A percentile compares a stretch with the other conserved stretches of the same genome.
phyloP scores from a whole-genome alignment of 192 early-diverging fungal species.

The Umbelopsis ramanniana region DNA sequence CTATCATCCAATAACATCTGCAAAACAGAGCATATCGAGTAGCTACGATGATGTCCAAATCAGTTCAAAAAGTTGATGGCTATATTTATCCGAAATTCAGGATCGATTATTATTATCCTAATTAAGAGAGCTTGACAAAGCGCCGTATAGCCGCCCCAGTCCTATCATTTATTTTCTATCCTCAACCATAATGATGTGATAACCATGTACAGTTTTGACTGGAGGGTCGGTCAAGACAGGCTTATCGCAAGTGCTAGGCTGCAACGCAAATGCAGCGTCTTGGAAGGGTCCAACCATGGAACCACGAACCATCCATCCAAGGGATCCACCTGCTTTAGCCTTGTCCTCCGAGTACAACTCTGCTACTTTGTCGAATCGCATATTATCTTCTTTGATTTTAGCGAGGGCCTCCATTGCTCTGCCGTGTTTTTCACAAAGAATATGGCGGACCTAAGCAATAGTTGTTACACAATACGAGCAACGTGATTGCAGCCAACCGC shows the following conservation, averaged over 20 bases:
- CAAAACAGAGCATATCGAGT: too few species aligned
- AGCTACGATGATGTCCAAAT: too few species aligned
- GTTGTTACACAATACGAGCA: background rate
- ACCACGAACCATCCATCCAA: constrained; percentile 82
- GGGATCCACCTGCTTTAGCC: constrained; percentile 25
- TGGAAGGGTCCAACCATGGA: constrained; percentile 79
- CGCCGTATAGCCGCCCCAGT: too few species aligned
- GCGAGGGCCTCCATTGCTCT: constrained; percentile 72
- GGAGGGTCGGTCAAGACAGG: constrained; percentile 77
- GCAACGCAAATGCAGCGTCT: constrained; percentile 78
- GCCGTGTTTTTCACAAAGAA: constrained; percentile 83
- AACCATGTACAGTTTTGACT: constrained; percentile 74
- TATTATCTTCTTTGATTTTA: constrained; percentile 59
- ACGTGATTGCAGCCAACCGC: background rate
- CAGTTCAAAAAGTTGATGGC: too few species aligned
- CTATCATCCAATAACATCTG: too few species aligned
- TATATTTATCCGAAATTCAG: background rate
- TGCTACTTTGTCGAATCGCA: constrained; percentile 61
- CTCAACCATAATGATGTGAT: constrained; percentile 86
- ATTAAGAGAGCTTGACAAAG: background rate
- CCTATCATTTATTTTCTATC: background rate
- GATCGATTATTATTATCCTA: background rate
- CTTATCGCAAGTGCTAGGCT: constrained; percentile 64
- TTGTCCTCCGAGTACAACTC: constrained; percentile 52
- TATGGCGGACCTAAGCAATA: constrained; percentile 66